These are phyloP conservation scores for Rhinocladiella similis DNA, from an alignment of 2,329 filamentous ascomycete genomes.

Conservation along the genomic window DNA sequence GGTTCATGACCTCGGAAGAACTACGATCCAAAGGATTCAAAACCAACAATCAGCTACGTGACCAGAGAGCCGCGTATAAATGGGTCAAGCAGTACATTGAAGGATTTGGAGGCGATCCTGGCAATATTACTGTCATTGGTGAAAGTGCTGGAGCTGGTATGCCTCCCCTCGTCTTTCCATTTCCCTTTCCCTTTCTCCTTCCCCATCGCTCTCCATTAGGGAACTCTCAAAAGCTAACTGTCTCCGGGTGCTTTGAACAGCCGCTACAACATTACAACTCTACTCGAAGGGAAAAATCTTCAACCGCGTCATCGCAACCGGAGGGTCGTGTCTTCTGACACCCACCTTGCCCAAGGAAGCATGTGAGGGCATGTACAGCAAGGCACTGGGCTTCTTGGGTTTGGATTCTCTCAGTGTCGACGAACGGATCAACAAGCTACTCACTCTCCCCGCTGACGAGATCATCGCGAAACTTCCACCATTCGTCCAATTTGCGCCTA, in stretches of 20 bases:
- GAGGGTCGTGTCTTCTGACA: conserved; percentile 46
- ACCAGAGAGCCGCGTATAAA: conserved; percentile 39
- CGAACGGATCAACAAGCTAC: conserved; percentile 44
- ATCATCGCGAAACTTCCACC: conserved; percentile 43
- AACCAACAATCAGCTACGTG: conserved; percentile 47
- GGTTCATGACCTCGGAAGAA: conserved; percentile 52
- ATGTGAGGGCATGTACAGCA: conserved; percentile 45
- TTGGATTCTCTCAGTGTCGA: conserved; percentile 35
- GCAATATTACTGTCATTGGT: conserved; percentile 44
- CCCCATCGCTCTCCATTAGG: background rate
- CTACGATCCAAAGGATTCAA: conserved; percentile 47
- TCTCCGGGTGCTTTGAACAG: conserved; percentile 18
- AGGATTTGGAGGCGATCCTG: conserved; percentile 44
- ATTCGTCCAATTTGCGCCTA: conserved; percentile 37
- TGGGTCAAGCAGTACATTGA: conserved; percentile 44
- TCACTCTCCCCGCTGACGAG: conserved; percentile 42
- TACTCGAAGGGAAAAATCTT: conserved; percentile 42
- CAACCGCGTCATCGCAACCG: conserved; percentile 44
- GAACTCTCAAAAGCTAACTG: no score
- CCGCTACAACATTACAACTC: conserved; percentile 36
- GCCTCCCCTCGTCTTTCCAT: no score
- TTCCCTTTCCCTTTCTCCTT: background rate
- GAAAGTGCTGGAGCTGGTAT: conserved; percentile 51
- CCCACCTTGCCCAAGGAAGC: conserved; percentile 37
- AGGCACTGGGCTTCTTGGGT: conserved; percentile 41